Conservation (phyloP, 1,284 basidiomycete genomes). For the Schizophyllum amplum region DNA sequence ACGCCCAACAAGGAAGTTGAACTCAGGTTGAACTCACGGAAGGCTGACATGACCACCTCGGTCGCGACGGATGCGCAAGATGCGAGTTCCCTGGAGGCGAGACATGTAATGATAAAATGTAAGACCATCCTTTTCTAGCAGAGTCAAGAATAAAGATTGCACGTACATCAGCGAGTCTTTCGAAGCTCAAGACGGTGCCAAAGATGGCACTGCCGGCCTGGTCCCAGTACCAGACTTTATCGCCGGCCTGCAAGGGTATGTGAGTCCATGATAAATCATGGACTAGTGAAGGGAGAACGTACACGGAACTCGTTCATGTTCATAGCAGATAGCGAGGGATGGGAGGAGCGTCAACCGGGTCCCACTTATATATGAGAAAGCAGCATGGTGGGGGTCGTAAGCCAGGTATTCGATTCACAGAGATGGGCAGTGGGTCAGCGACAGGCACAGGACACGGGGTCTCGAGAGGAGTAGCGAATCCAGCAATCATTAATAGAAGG, state of each 20-base stretch:
- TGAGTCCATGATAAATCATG: slow-evolving; percentile 10
- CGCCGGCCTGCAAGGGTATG: slow-evolving; percentile 39
- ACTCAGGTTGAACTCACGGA: no score
- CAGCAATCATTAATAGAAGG: background rate
- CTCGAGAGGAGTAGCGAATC: background rate
- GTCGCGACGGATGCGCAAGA: slow-evolving; percentile 44
- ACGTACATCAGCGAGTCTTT: slow-evolving; percentile 45
- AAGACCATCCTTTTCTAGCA: no score
- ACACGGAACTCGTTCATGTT: slow-evolving; percentile 46
- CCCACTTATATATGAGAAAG: background rate
- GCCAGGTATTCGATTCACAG: background rate
- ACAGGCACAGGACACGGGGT: background rate
- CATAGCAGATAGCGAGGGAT: slow-evolving; percentile 41
- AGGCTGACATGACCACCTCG: slow-evolving; percentile 35
- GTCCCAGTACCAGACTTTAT: slow-evolving; percentile 58
- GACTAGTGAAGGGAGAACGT: slow-evolving; percentile 5
- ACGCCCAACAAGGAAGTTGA: background rate
- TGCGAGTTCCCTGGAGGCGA: slow-evolving; percentile 56
- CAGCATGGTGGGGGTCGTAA: background rate
- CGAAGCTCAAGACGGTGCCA: slow-evolving; percentile 44
- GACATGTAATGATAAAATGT: no score
- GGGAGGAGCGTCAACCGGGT: background rate
- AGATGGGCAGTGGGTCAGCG: background rate
- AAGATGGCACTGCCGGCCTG: slow-evolving; percentile 45
- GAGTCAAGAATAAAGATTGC: slow-evolving; percentile 6